phyloP scores from a whole-genome alignment of 2,329 filamentous ascomycete species.

The Talaromyces albobiverticillius region DNA sequence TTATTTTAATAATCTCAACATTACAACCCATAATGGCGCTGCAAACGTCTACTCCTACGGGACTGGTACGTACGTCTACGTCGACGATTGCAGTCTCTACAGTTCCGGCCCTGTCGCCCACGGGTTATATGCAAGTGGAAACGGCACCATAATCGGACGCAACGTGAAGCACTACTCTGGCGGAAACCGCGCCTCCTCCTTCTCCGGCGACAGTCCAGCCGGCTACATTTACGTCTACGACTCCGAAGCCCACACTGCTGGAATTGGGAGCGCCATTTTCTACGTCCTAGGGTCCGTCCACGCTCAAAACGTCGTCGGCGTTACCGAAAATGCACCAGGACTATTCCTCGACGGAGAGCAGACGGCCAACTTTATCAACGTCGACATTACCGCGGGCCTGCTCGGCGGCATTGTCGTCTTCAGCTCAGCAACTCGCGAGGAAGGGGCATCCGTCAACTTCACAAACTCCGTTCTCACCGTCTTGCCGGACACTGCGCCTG shows the following conservation, averaged over 20 bases:
- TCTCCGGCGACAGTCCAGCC: slow-evolving; percentile 29
- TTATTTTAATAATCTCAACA: slow-evolving; percentile 25
- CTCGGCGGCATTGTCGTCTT: not conserved
- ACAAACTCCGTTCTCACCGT: slow-evolving; percentile 23
- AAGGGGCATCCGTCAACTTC: slow-evolving; percentile 23
- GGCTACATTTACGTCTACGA: slow-evolving; percentile 28
- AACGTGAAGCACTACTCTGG: slow-evolving; percentile 29
- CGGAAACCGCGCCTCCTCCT: slow-evolving; percentile 29
- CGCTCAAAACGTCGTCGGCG: slow-evolving; percentile 24
- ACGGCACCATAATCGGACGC: slow-evolving; percentile 25
- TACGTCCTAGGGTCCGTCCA: slow-evolving; percentile 29
- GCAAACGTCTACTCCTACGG: slow-evolving; percentile 33
- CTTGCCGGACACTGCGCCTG: slow-evolving; percentile 20
- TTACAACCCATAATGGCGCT: slow-evolving; percentile 34
- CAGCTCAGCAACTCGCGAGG: slow-evolving; percentile 18
- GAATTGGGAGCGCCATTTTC: slow-evolving; percentile 31
- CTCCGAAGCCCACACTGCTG: slow-evolving; percentile 27
- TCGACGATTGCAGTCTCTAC: slow-evolving; percentile 29
- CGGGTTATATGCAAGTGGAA: slow-evolving; percentile 31
- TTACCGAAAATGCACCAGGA: slow-evolving; percentile 9
- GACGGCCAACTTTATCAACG: not conserved
- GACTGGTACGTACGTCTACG: slow-evolving; percentile 24
- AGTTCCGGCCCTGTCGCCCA: slow-evolving; percentile 31
- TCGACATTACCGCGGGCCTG: not conserved
- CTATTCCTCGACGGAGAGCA: not conserved